Base-by-base conservation (phyloP, 1,284 basidiomycete species). In the Rhodotorula sp. region DNA sequence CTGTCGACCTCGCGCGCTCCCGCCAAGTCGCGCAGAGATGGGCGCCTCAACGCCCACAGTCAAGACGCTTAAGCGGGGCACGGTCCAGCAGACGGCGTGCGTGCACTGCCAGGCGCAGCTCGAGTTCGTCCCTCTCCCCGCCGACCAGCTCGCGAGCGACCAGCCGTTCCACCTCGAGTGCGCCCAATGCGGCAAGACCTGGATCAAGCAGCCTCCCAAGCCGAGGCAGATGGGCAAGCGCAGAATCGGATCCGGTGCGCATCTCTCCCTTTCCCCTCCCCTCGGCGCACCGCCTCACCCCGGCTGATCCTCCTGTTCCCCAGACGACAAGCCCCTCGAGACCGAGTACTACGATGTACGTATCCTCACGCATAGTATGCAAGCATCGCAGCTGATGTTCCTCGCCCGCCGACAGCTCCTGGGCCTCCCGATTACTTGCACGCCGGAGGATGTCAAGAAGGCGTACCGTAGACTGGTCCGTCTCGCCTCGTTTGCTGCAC, bases 401-500 rank as follows among this genome's bases (percentile, higher is more conserved):
- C 10, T 5, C 10, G 8, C 29, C 22, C 39, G 36, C 10, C 51
- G 9, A 12, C 59, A 70, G 66, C 13, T 91, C 41, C 85, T 96
- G 6, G 91, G 90, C 10, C 85, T 96, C 0, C 82, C 89, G 0
- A 85, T 91, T 22, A 86, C 87, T 68, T 92, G 92, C 9, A 89
- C 89, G 25, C 85, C 87, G 3, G 91, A 92, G 22, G 92, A 96
- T 70, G 88, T 99, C 81, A 98, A 98, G 85, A 97, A 94, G 82
- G 92, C 96, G 5, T 99, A 99, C 83, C 88, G 94, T 62, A 88
- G 95, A 29, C 85, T 97, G 64, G 96, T 96, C 4, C 97, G 72
- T 58, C 3, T 8, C n/a, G 34, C 13, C 2, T 5, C 4, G 4
- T 17, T 19, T 32, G 32, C 13, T 29, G 27, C 32, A 4, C 3